These are phyloP conservation scores for Carex kokanica DNA, from an alignment of 176 grass and related monocot species.

Conservation along the genomic window DNA sequence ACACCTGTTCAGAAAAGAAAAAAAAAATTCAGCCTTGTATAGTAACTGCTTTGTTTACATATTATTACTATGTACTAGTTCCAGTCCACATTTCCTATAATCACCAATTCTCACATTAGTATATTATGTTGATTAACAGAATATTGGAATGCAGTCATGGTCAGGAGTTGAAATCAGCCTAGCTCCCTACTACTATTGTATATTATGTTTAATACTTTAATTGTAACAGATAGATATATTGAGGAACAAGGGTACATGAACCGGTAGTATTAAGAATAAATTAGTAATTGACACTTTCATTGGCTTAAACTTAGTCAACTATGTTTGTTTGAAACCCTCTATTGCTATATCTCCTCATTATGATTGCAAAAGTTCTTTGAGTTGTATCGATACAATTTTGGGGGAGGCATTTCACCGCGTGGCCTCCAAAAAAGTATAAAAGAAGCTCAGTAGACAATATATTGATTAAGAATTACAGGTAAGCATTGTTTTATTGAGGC, in stretches of 20 bases:
- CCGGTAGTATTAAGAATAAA: neutral
- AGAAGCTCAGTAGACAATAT: neutral
- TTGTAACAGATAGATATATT: neutral
- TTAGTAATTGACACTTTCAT: neutral
- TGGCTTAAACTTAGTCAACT: neutral
- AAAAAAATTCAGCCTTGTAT: neutral
- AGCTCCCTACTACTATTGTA: neutral
- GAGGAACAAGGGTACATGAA: neutral
- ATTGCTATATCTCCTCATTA: neutral
- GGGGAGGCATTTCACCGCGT: neutral
- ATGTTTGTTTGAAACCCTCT: neutral
- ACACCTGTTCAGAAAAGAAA: neutral
- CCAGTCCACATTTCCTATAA: neutral
- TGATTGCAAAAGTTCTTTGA: neutral
- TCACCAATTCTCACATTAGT: neutral
- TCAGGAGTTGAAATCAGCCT: neutral
- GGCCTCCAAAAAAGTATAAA: neutral
- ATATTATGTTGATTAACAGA: neutral
- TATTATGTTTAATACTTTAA: neutral
- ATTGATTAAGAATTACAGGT: slow-evolving; percentile 17
- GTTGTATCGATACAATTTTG: neutral
- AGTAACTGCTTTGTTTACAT: neutral
- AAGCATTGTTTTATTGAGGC: slow-evolving; percentile 65
- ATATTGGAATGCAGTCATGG: neutral
- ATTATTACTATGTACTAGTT: neutral